Evolutionary conservation across 441 rosid genomes (phyloP).

Genomic region (Corymbia citriodora): DNA sequence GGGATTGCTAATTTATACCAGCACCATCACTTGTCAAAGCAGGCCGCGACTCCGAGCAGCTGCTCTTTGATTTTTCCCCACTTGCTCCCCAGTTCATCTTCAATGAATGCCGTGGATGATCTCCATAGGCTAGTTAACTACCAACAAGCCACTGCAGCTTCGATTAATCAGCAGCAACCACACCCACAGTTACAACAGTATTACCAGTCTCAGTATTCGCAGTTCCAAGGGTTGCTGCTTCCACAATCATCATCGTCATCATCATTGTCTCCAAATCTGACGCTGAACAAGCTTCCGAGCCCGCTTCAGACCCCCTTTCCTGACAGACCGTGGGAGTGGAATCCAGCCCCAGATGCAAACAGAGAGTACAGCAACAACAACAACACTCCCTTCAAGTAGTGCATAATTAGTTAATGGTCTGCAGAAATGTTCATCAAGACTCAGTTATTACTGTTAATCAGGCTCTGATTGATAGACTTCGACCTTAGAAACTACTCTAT

Average conservation of each 20-base stretch:
- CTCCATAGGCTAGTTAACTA: slow-evolving; percentile 69
- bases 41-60: neutral
- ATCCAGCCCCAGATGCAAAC: slow-evolving; percentile 53
- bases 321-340: slow-evolving; percentile 86
- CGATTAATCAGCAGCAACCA: neutral
- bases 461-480: neutral
- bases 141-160: slow-evolving; percentile 29
- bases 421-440: neutral
- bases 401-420: neutral
- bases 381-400: slow-evolving; percentile 50
- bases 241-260: neutral
- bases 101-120: slow-evolving; percentile 42
- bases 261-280: slow-evolving; percentile 1
- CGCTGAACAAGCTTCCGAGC: slow-evolving; percentile 40
- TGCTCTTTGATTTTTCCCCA: neutral
- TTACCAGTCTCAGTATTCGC: neutral
- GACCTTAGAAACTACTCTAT: neutral
- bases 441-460: neutral
- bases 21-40: neutral
- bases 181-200: neutral
- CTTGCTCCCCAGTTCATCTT: slow-evolving; percentile 20
- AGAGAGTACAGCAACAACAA: slow-evolving; percentile 38
- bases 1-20: slow-evolving; percentile 26
- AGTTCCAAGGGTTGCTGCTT: neutral
- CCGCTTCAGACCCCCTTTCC: slow-evolving; percentile 35